Evolutionary conservation across 768 basidiomycete genomes (phyloP).

Genomic region (Termitomyces sp.): DNA sequence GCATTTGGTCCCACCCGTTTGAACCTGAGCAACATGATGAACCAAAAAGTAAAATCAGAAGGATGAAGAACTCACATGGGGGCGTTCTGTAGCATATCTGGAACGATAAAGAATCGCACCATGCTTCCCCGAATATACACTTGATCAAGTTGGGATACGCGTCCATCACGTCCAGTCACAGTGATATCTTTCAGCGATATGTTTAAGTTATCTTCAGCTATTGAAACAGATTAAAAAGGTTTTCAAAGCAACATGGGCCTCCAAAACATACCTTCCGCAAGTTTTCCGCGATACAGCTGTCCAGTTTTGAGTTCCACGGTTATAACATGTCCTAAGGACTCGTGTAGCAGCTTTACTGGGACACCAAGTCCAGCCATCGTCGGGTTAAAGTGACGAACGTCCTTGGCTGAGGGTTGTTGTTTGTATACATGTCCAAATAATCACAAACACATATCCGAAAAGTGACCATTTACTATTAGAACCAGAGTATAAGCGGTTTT

Average conservation of each 20-base stretch:
- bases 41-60: not conserved
- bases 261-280: constrained; percentile 78
- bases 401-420: constrained; percentile 8
- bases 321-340: constrained; percentile 92
- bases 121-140: constrained; percentile 99
- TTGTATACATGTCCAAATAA: constrained; percentile 11
- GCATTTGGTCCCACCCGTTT: constrained; percentile 98
- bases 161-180: constrained; percentile 95
- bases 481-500: too few relatives aligned
- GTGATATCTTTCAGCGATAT: constrained; percentile 96
- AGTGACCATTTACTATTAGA: too few relatives aligned
- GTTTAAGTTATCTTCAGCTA: constrained; percentile 98
- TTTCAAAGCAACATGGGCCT: constrained; percentile 2
- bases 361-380: constrained; percentile 78
- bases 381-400: constrained; percentile 14
- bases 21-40: constrained; percentile 60
- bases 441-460: constrained; percentile 8
- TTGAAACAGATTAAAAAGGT: constrained; percentile 7
- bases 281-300: constrained; percentile 93
- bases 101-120: constrained; percentile 98
- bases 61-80: constrained; percentile 70
- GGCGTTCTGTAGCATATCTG: constrained; percentile 98
- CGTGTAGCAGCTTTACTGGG: constrained; percentile 94
- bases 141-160: constrained; percentile 97
- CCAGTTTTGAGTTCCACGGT: constrained; percentile 99